Evolutionary conservation across 169 alveolate species (phyloP), one percentile per base, ranked within the genome.

Genomic region (Eimeria tenella): DNA sequence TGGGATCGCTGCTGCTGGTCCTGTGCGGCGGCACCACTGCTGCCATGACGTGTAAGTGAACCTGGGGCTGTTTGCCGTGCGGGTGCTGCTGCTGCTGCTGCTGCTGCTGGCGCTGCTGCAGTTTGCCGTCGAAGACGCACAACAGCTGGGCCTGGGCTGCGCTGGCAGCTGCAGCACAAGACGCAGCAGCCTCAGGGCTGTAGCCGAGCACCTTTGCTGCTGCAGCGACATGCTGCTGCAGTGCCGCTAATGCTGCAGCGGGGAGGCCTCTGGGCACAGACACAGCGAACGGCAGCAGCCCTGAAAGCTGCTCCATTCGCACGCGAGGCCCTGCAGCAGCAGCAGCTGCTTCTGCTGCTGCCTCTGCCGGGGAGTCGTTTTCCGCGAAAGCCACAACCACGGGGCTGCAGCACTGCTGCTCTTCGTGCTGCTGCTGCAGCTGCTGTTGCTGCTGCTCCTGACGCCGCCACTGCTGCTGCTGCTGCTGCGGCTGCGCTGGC

Each of bases 171-270:
- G 86, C 86, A 75, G 86, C 86, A 52, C 63, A 56, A 42, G 86
- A 21, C 63, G 5, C 1, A 4, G 86, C 86, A 6, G 86, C 86
- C 65, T 75, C 86, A 15, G 86, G 65, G 7, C 49, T 62, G n/a
- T 75, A 62, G 50, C 86, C 86, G 3, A 75, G 31, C 7, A 62
- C 86, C 52, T 49, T 62, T 75, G 86, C 86, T 50, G 86, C 86
- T 10, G 86, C 86, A 75, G 86, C 86, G 49, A 75, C 86, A 1
- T 75, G 86, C 65, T 52, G 65, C 65, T 75, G 86, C 50, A 75
- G 86, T 75, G 86, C 86, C 49, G 86, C 86, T 75, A 56, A 56
- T 75, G 86, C 63, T 42, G 86, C 63, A 4, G 86, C 86, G 8
- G 86, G 86, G 15, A 75, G 86, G n/a, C 11, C 31, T 52, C 42